phyloP scores from a whole-genome alignment of 1,139 yeast genomes.

The Yamadazyma membranifaciens region DNA sequence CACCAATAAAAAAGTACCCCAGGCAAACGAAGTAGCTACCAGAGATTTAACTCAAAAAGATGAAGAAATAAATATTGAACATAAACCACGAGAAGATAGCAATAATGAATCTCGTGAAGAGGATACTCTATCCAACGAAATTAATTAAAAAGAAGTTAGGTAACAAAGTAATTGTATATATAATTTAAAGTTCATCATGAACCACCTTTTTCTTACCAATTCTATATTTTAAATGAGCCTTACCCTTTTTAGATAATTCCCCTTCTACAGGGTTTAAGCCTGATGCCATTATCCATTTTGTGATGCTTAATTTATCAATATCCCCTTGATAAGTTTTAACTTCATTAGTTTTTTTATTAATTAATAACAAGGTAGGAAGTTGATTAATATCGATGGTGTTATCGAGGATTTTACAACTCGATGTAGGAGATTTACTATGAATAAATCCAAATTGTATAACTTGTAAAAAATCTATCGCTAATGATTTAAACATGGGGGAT shows the following conservation, averaged over 20 bases:
- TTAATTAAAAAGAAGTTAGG: background rate
- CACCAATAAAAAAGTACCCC: constrained; percentile 42
- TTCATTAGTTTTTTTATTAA: constrained; percentile 21
- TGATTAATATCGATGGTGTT: constrained; percentile 23
- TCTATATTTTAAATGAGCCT: constrained; percentile 31
- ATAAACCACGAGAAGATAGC: background rate
- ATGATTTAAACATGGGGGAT: constrained; percentile 64
- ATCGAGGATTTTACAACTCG: constrained; percentile 14
- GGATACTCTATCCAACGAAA: too few species aligned
- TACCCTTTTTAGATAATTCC: constrained; percentile 35
- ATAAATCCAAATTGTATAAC: constrained; percentile 30
- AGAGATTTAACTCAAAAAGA: background rate
- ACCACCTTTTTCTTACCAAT: constrained; percentile 20
- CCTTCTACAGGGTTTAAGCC: constrained; percentile 39
- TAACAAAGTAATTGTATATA: background rate
- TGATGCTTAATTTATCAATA: constrained; percentile 30
- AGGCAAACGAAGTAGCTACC: constrained; percentile 23
- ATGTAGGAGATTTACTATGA: constrained; percentile 11
- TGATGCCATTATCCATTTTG: constrained; percentile 33
- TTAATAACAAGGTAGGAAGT: constrained; percentile 32
- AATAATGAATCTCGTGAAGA: background rate
- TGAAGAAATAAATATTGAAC: background rate
- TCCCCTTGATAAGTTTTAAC: constrained; percentile 26
- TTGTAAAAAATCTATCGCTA: constrained; percentile 71
- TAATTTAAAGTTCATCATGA: constrained; percentile 37